Base-by-base conservation (phyloP, 306 rosid species). In the Cucurbita maxima region DNA sequence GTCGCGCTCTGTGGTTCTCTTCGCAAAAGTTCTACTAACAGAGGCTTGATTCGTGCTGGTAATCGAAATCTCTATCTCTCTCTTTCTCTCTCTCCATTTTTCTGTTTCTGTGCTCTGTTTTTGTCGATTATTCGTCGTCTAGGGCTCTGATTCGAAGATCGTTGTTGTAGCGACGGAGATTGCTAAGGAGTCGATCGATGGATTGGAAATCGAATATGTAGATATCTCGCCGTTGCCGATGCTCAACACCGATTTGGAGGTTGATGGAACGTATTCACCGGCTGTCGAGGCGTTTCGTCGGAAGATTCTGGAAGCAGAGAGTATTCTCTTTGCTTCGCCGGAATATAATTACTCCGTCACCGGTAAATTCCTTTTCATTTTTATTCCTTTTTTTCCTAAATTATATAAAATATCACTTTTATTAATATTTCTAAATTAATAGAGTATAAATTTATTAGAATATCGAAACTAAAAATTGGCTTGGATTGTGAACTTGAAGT, bases 271-370 rank as follows among this genome's bases (percentile, higher is more conserved):
- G 0, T 92, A 37, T 52, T 94, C 97, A 3, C 74, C 86, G 7
- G 75, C 43, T 45, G 86, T 92, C 5, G 87, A 92, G 69, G 86
- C 87, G 6, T 87, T 89, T 73, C 94, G 97, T 1, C 60, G 43
- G 55, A 84, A 84, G 75, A 84, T 92, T 82, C 86, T 58, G 6
- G 86, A 78, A 45, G 90, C 96, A 5, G 84, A 92, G 71, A 67
- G 87, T 81, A 0, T 86, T 77, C 92, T 89, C 54, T 89, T 92
- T 11, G 96, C 97, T 74, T 86, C 96, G 13, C 96, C 97, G 0
- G 97, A 92, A 84, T 92, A 89, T 78, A 92, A 92, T 74, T 87
- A 78, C 87, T 92, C 94, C 52, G 70, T 92, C 55, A n/a, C 92
- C 5, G 89, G 94, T 89, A 52, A 22, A 6, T 16, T 38, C 16